phyloP scores from a whole-genome alignment of 2,329 filamentous ascomycete species.

The Venturia pyrina region DNA sequence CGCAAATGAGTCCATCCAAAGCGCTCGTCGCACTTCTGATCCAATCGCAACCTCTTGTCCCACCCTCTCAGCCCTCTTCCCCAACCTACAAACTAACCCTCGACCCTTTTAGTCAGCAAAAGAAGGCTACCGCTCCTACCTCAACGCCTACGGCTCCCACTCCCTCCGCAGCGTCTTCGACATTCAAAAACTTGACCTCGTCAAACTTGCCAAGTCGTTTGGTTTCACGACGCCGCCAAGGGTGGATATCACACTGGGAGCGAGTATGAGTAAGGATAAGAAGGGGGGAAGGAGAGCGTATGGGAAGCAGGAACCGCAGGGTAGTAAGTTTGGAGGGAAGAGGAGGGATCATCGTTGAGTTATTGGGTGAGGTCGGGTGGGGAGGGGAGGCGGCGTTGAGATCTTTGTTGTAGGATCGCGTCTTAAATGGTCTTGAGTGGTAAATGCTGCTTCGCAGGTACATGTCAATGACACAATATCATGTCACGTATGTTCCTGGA shows the following conservation, averaged over 20 bases:
- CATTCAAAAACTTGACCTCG: constrained; percentile 69
- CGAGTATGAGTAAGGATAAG: constrained; percentile 67
- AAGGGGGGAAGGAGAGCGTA: constrained; percentile 57
- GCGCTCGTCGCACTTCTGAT: constrained; percentile 72
- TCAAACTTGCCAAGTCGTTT: constrained; percentile 77
- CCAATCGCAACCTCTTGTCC: constrained; percentile 9
- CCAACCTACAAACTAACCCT: constrained; percentile 9
- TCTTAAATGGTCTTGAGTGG: no score
- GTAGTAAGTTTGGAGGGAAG: constrained; percentile 44
- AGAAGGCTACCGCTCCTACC: constrained; percentile 74
- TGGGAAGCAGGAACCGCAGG: constrained; percentile 67
- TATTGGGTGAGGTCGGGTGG: not conserved
- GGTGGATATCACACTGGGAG: constrained; percentile 68
- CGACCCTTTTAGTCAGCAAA: constrained; percentile 44
- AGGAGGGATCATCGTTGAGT: constrained; percentile 14
- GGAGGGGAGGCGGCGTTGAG: not conserved
- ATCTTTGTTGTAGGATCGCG: no score
- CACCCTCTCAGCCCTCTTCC: not conserved
- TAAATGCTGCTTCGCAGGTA: no score
- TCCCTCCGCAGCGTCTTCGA: constrained; percentile 75
- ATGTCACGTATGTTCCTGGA: no score
- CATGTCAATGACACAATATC: no score
- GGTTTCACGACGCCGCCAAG: constrained; percentile 68
- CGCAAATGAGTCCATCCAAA: constrained; percentile 69
- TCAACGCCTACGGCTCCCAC: constrained; percentile 90